Evolutionary conservation across 1,139 yeast species (phyloP).

Genomic region (Scheffersomyces quercinus): DNA sequence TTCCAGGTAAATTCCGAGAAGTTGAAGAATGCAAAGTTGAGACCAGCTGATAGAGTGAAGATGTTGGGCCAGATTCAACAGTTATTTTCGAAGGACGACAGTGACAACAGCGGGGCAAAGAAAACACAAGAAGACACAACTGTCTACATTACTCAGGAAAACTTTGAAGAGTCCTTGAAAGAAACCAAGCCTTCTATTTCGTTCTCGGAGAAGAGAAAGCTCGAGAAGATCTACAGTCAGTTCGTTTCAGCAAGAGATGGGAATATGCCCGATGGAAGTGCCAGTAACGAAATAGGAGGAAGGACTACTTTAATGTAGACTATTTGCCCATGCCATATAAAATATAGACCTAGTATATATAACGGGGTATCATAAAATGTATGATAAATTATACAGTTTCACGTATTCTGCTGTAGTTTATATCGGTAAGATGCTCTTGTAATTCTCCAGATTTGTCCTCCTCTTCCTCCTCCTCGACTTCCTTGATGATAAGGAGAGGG

Average conservation of each 20-base stretch:
- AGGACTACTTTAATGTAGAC: constrained; percentile 68
- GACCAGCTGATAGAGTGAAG: constrained; percentile 47
- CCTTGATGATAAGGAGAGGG: constrained; percentile 22
- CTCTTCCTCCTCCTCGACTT: constrained; percentile 1
- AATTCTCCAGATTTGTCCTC: not conserved
- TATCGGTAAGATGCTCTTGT: not conserved
- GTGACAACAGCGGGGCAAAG: constrained; percentile 2
- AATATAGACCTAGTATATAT: too few species aligned
- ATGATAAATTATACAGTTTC: not conserved
- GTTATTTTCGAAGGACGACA: constrained; percentile 21
- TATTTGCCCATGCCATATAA: too few species aligned
- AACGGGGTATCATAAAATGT: too few species aligned
- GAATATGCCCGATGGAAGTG: constrained; percentile 83
- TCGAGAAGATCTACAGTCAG: constrained; percentile 64
- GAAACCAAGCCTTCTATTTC: constrained; percentile 92
- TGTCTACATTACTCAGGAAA: constrained; percentile 48
- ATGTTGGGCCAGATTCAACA: constrained; percentile 50
- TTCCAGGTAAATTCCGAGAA: constrained; percentile 38
- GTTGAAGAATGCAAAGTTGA: constrained; percentile 30
- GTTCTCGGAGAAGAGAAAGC: constrained; percentile 62
- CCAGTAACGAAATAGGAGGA: constrained; percentile 84
- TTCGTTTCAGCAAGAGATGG: constrained; percentile 84
- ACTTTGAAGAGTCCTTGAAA: constrained; percentile 61
- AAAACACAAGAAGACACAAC: constrained; percentile 13
- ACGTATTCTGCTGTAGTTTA: not conserved